Evolutionary conservation across 768 basidiomycete genomes (phyloP).

Genomic region (Dioszegia hungarica): DNA sequence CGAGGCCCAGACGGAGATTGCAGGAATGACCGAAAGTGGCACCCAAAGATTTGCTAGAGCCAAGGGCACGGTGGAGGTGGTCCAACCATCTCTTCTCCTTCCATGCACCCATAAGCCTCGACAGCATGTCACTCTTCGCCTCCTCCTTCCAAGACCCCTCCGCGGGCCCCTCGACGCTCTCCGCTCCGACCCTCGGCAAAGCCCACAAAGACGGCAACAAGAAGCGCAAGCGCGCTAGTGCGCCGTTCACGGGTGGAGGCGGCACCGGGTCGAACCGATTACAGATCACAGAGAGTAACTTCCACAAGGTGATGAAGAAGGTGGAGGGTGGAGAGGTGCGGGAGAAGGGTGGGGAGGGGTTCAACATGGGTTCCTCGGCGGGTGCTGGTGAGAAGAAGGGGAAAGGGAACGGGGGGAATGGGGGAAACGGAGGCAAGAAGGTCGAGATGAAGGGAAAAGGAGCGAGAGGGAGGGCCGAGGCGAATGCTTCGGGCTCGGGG

Average conservation of each 20-base stretch:
- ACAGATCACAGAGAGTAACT: conserved; percentile 31
- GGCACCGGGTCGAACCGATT: conserved; percentile 25
- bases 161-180: conserved; percentile 8
- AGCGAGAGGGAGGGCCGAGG: neutral
- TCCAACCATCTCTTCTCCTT: neutral
- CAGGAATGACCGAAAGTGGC: neutral
- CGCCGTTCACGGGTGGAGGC: conserved; percentile 18
- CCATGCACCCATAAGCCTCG: neutral
- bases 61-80: neutral
- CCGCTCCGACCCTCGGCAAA: neutral
- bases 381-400: conserved; percentile 17
- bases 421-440: neutral
- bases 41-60: neutral
- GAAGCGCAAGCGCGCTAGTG: conserved; percentile 34
- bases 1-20: no score
- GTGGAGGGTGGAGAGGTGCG: conserved; percentile 28
- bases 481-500: no score
- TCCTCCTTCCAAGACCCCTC: conserved; percentile 29
- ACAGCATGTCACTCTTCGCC: conserved; percentile 36
- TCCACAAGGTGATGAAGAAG: conserved; percentile 44
- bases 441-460: conserved; percentile 6
- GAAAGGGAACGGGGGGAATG: neutral
- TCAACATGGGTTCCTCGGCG: no score
- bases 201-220: conserved; percentile 13
- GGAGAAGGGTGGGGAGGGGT: conserved; percentile 13